Conservation (phyloP, 1,284 basidiomycete genomes). For the Phlebopus sp. region DNA sequence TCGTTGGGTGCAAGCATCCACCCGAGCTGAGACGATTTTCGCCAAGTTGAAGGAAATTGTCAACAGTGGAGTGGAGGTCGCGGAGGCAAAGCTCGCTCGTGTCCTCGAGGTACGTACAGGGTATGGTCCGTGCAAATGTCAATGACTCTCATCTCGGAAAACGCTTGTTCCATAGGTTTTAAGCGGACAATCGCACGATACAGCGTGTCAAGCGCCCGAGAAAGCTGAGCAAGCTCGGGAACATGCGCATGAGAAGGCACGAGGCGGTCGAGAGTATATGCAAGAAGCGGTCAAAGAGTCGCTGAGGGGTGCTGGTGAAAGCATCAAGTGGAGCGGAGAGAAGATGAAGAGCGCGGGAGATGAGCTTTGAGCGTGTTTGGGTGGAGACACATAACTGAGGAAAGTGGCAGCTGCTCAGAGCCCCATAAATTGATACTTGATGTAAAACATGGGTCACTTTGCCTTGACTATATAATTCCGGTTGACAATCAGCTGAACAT, state of each 20-base stretch:
- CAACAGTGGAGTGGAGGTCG: constrained; percentile 58
- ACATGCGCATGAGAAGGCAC: constrained; percentile 18
- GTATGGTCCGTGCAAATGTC: neutral
- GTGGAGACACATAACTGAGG: no score
- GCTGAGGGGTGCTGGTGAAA: constrained; percentile 13
- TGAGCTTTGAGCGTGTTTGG: constrained; percentile 11
- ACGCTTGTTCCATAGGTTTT: constrained; percentile 32
- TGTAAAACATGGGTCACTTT: no score
- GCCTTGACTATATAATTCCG: no score
- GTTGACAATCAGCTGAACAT: no score
- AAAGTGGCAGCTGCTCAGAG: no score
- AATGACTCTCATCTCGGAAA: neutral
- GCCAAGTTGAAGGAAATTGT: constrained; percentile 59
- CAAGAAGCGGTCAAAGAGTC: constrained; percentile 2
- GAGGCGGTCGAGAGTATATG: constrained; percentile 19
- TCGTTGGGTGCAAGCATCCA: constrained; percentile 67
- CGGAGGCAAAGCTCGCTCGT: constrained; percentile 62
- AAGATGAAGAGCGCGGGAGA: constrained; percentile 12
- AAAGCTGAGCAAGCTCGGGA: constrained; percentile 11
- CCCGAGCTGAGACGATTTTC: constrained; percentile 55
- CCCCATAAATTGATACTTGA: no score
- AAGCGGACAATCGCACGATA: constrained; percentile 23
- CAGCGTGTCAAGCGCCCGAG: constrained; percentile 14
- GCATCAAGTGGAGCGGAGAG: constrained; percentile 22
- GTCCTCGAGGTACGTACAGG: constrained; percentile 34